phyloP scores from a whole-genome alignment of 306 rosid species.

The Glycyrrhiza uralensis region DNA sequence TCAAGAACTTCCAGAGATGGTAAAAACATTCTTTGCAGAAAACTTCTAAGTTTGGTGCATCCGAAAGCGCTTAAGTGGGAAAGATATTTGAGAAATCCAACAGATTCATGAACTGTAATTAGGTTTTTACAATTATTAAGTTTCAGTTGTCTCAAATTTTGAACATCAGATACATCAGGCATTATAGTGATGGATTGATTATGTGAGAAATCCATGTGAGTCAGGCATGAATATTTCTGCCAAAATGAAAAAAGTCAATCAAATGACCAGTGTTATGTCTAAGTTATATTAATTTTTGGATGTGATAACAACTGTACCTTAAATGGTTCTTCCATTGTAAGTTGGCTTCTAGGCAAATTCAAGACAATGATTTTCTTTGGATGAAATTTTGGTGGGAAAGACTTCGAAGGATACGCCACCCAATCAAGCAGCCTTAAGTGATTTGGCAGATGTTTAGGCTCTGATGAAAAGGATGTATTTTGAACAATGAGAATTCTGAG shows the following conservation, averaged over 20 bases:
- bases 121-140: background rate
- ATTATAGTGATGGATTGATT: no score
- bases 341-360: background rate
- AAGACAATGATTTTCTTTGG: background rate
- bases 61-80: background rate
- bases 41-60: background rate
- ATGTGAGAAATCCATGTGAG: background rate
- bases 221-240: background rate
- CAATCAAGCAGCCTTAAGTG: constrained; percentile 16
- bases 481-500: constrained; percentile 25
- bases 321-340: background rate
- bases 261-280: no score
- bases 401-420: background rate
- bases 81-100: constrained; percentile 6
- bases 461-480: background rate
- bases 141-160: no score
- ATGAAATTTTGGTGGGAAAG: constrained; percentile 5
- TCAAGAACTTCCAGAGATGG: background rate
- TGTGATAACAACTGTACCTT: no score
- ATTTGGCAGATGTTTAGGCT: constrained; percentile 18
- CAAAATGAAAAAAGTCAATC: background rate
- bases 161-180: no score
- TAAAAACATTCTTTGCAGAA: background rate
- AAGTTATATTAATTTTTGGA: no score
- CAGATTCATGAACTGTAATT: background rate